Conservation (phyloP, 2,329 filamentous ascomycete species). For the Chrysosphaeria jannelii region DNA sequence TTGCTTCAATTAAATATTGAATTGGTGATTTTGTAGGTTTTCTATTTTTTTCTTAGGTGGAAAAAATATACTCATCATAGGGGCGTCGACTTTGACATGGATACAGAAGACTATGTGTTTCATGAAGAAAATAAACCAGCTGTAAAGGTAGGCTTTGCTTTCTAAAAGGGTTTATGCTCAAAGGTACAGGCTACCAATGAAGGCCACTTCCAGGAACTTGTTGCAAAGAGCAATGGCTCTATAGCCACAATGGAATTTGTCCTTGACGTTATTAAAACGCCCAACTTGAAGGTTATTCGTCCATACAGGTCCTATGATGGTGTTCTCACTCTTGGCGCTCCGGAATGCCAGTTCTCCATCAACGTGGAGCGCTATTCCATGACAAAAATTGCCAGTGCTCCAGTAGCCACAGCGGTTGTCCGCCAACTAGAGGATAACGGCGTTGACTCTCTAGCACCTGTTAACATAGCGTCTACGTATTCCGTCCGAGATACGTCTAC, state of each 20-base stretch:
- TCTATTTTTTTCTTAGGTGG: neutral
- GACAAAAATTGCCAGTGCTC: slow-evolving; percentile 45
- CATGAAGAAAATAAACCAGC: slow-evolving; percentile 65
- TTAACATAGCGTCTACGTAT: slow-evolving; percentile 57
- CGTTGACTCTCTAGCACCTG: slow-evolving; percentile 17
- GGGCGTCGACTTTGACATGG: slow-evolving; percentile 85
- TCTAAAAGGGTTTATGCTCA: too few relatives aligned
- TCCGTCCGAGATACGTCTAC: slow-evolving; percentile 45
- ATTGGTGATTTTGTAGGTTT: slow-evolving; percentile 42
- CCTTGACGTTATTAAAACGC: slow-evolving; percentile 47
- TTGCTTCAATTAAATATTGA: slow-evolving; percentile 52
- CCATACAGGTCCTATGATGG: slow-evolving; percentile 60
- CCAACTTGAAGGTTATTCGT: slow-evolving; percentile 43
- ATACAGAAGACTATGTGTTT: slow-evolving; percentile 59
- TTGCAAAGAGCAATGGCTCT: too few relatives aligned
- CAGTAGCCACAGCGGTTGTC: slow-evolving; percentile 51
- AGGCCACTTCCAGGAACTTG: too few relatives aligned
- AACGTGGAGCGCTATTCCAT: slow-evolving; percentile 76
- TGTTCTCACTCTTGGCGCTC: slow-evolving; percentile 48
- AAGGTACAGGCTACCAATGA: neutral
- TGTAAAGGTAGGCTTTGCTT: too few relatives aligned
- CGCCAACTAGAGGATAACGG: slow-evolving; percentile 17
- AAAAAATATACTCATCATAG: slow-evolving; percentile 11
- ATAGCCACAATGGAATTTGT: slow-evolving; percentile 74
- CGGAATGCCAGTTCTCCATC: slow-evolving; percentile 45